Percentiles rank a stretch among this genome's conserved stretches.
These are phyloP conservation scores for Microstroma glucosiphilum DNA, from an alignment of 1,284 basidiomycete genomes.

Conservation along the genomic window DNA sequence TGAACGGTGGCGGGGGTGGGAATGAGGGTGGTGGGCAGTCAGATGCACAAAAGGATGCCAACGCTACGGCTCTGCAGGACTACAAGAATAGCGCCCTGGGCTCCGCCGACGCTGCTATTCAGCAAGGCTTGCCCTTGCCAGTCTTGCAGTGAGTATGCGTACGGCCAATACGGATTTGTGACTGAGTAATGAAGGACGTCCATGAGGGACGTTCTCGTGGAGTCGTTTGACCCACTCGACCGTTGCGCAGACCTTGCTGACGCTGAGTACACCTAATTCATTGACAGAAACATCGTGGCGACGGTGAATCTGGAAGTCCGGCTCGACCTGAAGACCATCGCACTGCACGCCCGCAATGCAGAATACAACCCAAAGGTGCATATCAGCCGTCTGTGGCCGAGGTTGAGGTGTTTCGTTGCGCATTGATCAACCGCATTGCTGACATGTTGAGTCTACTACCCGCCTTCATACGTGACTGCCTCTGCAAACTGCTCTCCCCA, in stretches of 20 bases:
- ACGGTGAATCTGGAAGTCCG: constrained; percentile 97
- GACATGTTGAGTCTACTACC: not conserved
- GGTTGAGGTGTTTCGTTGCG: not conserved
- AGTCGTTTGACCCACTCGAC: no score
- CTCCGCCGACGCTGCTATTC: not conserved
- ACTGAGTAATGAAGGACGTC: not conserved
- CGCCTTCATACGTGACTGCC: constrained; percentile 11
- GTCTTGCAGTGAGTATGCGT: constrained; percentile 5
- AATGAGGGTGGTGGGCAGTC: not conserved
- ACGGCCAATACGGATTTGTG: not conserved
- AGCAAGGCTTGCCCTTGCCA: constrained; percentile 5
- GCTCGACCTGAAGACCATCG: constrained; percentile 96
- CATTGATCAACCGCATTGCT: not conserved
- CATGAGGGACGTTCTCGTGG: no score
- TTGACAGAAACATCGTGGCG: constrained; percentile 81
- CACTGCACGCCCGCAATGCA: constrained; percentile 92
- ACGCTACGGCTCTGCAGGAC: not conserved
- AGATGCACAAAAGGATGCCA: not conserved
- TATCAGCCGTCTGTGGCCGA: constrained; percentile 33
- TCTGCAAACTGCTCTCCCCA: constrained; percentile 50
- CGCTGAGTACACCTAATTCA: not conserved
- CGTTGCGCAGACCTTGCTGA: no score
- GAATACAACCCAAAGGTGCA: constrained; percentile 99
- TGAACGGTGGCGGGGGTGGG: not conserved
- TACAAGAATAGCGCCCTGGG: constrained; percentile 3